Evolutionary conservation across 805 yeast species (phyloP).

Genomic region (Candida tallmaniae): DNA sequence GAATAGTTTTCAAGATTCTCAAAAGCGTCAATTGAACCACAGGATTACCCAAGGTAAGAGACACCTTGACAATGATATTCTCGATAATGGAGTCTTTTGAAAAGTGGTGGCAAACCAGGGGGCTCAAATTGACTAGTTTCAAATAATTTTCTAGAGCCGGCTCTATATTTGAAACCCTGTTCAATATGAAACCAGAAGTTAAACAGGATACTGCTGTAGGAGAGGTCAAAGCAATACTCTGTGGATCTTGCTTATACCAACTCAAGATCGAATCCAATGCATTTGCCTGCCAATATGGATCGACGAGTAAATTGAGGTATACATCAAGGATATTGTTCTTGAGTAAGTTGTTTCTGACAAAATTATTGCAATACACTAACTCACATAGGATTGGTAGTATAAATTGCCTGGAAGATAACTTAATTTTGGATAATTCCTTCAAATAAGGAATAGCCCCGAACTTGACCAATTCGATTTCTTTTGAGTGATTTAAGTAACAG

Average conservation of each 20-base stretch:
- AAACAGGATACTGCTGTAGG: conserved; percentile 27
- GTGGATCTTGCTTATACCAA: conserved; percentile 32
- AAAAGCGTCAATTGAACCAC: conserved; percentile 36
- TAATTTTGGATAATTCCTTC: conserved; percentile 32
- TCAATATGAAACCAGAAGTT: conserved; percentile 35
- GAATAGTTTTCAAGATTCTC: conserved; percentile 21
- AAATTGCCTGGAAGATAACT: conserved; percentile 47
- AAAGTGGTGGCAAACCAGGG: conserved; percentile 20
- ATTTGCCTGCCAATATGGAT: conserved; percentile 56
- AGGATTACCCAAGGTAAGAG: conserved; percentile 24
- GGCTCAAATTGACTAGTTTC: conserved; percentile 24
- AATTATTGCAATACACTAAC: conserved; percentile 42
- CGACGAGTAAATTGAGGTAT: conserved; percentile 39
- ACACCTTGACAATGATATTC: conserved; percentile 27
- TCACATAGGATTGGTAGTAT: conserved; percentile 51
- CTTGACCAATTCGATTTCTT: conserved; percentile 43
- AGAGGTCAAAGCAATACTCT: conserved; percentile 18
- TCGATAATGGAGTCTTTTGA: conserved; percentile 21
- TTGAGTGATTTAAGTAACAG: conserved; percentile 42
- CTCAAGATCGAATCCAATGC: conserved; percentile 46
- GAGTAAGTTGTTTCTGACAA: conserved; percentile 33
- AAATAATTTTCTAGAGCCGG: conserved; percentile 38
- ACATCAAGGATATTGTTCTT: conserved; percentile 33
- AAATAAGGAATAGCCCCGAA: conserved; percentile 46
- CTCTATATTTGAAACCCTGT: conserved; percentile 39